A percentile compares a stretch with the other conserved stretches of the same genome.
These are phyloP conservation scores for Kodamaea arcana DNA, from an alignment of 1,139 yeast species.

Conservation along the genomic window DNA sequence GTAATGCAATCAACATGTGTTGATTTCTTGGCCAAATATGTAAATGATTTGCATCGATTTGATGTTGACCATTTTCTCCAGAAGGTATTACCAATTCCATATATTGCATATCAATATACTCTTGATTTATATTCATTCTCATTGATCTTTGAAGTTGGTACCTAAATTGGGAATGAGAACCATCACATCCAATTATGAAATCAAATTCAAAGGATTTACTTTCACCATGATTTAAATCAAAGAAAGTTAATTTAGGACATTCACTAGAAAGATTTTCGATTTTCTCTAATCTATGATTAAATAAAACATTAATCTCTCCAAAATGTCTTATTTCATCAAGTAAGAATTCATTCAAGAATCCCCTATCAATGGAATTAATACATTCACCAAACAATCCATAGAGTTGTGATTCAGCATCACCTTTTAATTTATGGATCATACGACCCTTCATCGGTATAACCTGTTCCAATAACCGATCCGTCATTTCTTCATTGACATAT, in stretches of 20 bases:
- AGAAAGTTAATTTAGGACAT: slow-evolving; percentile 25
- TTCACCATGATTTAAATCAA: slow-evolving; percentile 11
- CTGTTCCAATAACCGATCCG: slow-evolving; percentile 50
- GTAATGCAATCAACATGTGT: slow-evolving; percentile 85
- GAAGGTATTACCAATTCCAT: slow-evolving; percentile 76
- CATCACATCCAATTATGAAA: slow-evolving; percentile 79
- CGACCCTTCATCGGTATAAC: slow-evolving; percentile 86
- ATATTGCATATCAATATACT: slow-evolving; percentile 81
- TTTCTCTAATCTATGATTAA: slow-evolving; percentile 54
- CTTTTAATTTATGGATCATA: slow-evolving; percentile 75
- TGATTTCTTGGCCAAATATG: slow-evolving; percentile 93
- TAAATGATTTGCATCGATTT: slow-evolving; percentile 68
- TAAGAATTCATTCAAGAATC: slow-evolving; percentile 59
- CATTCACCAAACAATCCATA: slow-evolving; percentile 85
- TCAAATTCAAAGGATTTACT: slow-evolving; percentile 38
- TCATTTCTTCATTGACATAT: slow-evolving; percentile 57
- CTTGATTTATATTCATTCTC: slow-evolving; percentile 70
- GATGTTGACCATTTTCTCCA: slow-evolving; percentile 20
- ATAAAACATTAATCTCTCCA: slow-evolving; percentile 43
- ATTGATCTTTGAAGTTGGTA: slow-evolving; percentile 61
- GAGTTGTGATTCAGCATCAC: slow-evolving; percentile 62
- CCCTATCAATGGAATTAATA: slow-evolving; percentile 82
- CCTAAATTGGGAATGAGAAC: slow-evolving; percentile 75
- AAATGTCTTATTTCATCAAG: slow-evolving; percentile 56
- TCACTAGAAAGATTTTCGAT: slow-evolving; percentile 24